Conservation (phyloP, 2,329 filamentous ascomycete genomes). For the Akanthomyces lecanii region DNA sequence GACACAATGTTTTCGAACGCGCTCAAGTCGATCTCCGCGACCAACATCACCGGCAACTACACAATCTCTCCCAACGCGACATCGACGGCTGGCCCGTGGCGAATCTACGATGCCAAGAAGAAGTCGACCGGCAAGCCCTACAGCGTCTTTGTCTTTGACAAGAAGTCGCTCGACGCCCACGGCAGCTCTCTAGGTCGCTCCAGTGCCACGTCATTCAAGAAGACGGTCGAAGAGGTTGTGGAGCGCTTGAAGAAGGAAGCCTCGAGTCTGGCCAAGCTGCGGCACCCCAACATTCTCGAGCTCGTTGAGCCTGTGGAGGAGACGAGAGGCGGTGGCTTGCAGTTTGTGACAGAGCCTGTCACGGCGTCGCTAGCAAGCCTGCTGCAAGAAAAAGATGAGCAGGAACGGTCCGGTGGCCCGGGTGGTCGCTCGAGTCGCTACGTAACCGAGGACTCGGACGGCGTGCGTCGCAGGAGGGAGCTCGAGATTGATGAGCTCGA, state of each 20-base stretch:
- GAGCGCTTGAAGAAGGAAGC: conserved; percentile 91
- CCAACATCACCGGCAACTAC: conserved; percentile 92
- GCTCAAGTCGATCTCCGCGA: conserved; percentile 84
- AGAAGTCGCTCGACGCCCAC: conserved; percentile 70
- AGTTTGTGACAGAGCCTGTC: conserved; percentile 92
- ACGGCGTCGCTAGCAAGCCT: conserved; percentile 82
- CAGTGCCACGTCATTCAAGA: conserved; percentile 65
- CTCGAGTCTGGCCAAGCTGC: conserved; percentile 77
- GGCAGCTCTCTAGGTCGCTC: conserved; percentile 36
- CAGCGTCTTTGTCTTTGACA: conserved; percentile 93
- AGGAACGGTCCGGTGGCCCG: conserved; percentile 66
- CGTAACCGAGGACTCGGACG: conserved; percentile 74
- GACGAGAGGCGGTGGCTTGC: conserved; percentile 81
- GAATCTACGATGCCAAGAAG: conserved; percentile 95
- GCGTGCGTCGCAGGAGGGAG: conserved; percentile 68
- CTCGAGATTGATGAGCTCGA: conserved; percentile 94
- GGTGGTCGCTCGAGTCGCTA: conserved; percentile 72
- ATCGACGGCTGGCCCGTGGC: conserved; percentile 89
- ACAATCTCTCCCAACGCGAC: conserved; percentile 69
- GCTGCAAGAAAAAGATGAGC: conserved; percentile 82
- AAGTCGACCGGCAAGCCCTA: conserved; percentile 86
- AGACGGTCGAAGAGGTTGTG: conserved; percentile 80
- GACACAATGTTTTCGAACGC: conserved; percentile 83
- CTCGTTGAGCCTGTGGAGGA: conserved; percentile 94
- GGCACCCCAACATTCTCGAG: conserved; percentile 89